Evolutionary conservation across 805 yeast species (phyloP), one percentile per base, ranked within the genome.

Genomic region (Wickerhamiella hasegawae): DNA sequence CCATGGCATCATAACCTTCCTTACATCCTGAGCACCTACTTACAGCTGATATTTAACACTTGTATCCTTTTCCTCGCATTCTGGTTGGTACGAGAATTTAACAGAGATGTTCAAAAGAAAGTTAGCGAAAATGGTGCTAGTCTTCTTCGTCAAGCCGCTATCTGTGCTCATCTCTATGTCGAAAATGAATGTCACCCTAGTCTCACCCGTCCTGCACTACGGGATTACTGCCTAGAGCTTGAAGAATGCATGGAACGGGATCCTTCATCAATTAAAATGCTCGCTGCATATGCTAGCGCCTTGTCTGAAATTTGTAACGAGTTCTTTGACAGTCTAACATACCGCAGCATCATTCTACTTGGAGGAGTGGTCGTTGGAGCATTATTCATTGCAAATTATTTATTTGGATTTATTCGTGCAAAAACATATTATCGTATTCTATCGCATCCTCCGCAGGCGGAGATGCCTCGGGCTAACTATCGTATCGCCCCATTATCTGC

Each of bases 201-300:
- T 5, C 65, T 68, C 1, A 56, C 83, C 12, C 80, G 74, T 0
- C 94, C 94, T 0, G 82, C 80, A 0, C 54, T 84, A n/a, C 82
- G 74, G 39, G 55, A 57, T 2, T 57, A 69, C 15, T 87, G 98
- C 52, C 57, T 66, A 17, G 66, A 62, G 21, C 79, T 90, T 79
- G 76, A 70, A 45, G 68, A 63, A 37, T 87, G 97, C 53, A 82
- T 82, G 84, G 71, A 74, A 43, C 56, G 70, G 31, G 85, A 82
- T 44, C 84, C 93, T 4, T 65, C 66, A 2, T 54, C 54, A 0
- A 62, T 74, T 5, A 77, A 76, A 2, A 63, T 71, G 38, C 73
- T 84, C 0, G 66, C 66, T 41, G 63, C 80, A 39, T 74, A 81
- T 28, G 92, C 90, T 0, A 80, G 76, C 44, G 71, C 84, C 0